Percentiles rank a stretch among this genome's conserved stretches.
These are phyloP conservation scores for Pythium sukuiense DNA, from an alignment of 352 stramenopile genomes.

Conservation along the genomic window DNA sequence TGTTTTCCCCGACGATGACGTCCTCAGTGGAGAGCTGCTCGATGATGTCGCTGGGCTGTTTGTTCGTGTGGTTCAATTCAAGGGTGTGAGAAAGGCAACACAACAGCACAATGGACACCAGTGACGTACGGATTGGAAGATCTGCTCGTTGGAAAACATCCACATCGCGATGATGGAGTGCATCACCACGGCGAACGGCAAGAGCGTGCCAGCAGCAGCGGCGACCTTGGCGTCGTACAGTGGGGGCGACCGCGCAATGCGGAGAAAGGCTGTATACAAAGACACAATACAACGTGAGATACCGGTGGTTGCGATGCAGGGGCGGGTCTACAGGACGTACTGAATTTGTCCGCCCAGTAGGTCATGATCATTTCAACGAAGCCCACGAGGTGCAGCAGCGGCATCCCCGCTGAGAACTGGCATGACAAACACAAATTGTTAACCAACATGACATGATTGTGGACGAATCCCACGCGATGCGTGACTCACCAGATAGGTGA, in stretches of 20 bases:
- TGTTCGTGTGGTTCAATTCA: too few species aligned
- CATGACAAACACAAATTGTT: not conserved
- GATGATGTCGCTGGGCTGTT: constrained; percentile 29
- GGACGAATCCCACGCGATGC: not conserved
- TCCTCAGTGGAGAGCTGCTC: constrained; percentile 26
- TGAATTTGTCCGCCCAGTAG: constrained; percentile 89
- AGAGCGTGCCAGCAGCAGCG: constrained; percentile 46
- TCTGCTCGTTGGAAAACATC: constrained; percentile 88
- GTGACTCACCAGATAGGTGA: constrained; percentile 64
- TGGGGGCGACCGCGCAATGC: constrained; percentile 64
- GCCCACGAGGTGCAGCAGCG: constrained; percentile 71
- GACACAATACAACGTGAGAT: not conserved
- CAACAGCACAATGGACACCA: not conserved
- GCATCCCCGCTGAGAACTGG: constrained; percentile 82
- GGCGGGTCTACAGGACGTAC: constrained; percentile 32
- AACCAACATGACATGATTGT: not conserved
- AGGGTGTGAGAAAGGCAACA: not conserved
- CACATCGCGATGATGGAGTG: constrained; percentile 78
- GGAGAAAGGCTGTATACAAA: constrained; percentile 52
- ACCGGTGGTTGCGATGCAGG: not conserved
- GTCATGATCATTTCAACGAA: constrained; percentile 74
- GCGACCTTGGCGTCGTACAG: constrained; percentile 76
- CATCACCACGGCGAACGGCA: constrained; percentile 75
- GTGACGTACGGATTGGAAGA: constrained; percentile 66
- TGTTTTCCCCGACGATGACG: constrained; percentile 43